Conservation (phyloP, 768 basidiomycete species). For the Coprinellus micaceus region DNA sequence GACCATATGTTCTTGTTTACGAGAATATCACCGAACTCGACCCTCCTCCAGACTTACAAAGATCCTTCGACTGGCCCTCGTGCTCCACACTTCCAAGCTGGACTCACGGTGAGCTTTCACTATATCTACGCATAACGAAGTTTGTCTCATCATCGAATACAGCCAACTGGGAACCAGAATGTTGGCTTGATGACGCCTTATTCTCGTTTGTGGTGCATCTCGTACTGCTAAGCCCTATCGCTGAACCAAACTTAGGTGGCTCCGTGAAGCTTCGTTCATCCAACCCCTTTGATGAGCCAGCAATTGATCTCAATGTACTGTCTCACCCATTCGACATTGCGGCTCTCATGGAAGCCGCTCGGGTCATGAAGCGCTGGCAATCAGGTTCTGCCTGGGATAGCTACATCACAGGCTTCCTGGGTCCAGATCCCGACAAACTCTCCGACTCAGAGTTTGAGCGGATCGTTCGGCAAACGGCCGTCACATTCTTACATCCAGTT, state of each 20-base stretch:
- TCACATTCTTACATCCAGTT: not conserved
- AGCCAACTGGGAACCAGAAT: not conserved
- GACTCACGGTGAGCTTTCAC: constrained; percentile 26
- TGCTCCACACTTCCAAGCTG: constrained; percentile 32
- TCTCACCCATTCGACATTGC: constrained; percentile 24
- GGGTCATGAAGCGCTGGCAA: constrained; percentile 17
- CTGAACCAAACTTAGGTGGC: not conserved
- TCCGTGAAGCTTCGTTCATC: not conserved
- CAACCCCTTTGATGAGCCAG: constrained; percentile 1
- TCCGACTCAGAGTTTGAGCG: constrained; percentile 6
- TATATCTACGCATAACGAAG: not conserved
- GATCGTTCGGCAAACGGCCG: constrained; percentile 14
- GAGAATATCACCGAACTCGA: constrained; percentile 24
- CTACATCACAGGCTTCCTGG: constrained; percentile 16
- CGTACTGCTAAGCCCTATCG: not conserved
- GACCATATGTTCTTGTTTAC: constrained; percentile 23
- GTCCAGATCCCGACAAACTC: constrained; percentile 3
- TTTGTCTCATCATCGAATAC: not conserved
- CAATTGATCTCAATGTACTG: constrained; percentile 28
- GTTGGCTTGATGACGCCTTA: not conserved
- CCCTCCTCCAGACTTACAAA: constrained; percentile 23
- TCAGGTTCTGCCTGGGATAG: constrained; percentile 21
- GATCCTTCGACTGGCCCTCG: constrained; percentile 36
- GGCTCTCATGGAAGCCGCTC: constrained; percentile 21
- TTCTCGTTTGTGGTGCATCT: not conserved